phyloP scores from a whole-genome alignment of 2,329 filamentous ascomycete species.

The Epichloe uncinata region DNA sequence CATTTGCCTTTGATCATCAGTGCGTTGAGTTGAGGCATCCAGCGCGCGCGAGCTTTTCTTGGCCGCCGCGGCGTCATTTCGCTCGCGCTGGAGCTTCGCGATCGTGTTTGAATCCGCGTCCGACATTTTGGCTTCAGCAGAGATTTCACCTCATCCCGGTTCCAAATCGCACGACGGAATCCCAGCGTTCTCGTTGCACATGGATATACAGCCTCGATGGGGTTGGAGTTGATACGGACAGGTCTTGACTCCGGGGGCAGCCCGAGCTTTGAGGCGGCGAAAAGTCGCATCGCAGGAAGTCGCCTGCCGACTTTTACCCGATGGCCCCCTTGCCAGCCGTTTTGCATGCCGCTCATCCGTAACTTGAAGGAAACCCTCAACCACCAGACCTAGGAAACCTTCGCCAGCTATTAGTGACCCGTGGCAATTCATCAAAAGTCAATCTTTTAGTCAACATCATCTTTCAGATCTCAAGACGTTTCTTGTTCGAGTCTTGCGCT shows the following conservation, averaged over 20 bases:
- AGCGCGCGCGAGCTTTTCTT: constrained; percentile 75
- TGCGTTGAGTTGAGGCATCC: constrained; percentile 67
- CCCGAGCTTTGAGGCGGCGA: constrained; percentile 15
- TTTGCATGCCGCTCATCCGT: not conserved
- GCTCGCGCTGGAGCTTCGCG: constrained; percentile 81
- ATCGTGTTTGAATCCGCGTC: constrained; percentile 80
- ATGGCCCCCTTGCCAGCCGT: not conserved
- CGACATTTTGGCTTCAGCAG: constrained; percentile 41
- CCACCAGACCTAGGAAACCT: not conserved
- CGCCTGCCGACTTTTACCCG: constrained; percentile 21
- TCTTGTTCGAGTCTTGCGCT: no score
- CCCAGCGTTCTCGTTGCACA: constrained; percentile 23
- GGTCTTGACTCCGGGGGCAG: not conserved
- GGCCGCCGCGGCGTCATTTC: constrained; percentile 63
- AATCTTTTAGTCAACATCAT: no score
- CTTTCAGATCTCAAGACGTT: no score
- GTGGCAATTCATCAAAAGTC: no score
- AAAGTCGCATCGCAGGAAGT: constrained; percentile 13
- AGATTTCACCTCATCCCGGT: constrained; percentile 27
- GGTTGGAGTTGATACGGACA: constrained; percentile 9
- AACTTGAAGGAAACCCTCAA: not conserved
- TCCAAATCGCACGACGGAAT: constrained; percentile 24
- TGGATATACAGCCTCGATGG: constrained; percentile 17
- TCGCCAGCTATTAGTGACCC: not conserved
- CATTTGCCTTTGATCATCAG: constrained; percentile 82